A percentile compares a stretch with the other conserved stretches of the same genome.
phyloP scores from a whole-genome alignment of 805 yeast species.

The Spathaspora sp. region DNA sequence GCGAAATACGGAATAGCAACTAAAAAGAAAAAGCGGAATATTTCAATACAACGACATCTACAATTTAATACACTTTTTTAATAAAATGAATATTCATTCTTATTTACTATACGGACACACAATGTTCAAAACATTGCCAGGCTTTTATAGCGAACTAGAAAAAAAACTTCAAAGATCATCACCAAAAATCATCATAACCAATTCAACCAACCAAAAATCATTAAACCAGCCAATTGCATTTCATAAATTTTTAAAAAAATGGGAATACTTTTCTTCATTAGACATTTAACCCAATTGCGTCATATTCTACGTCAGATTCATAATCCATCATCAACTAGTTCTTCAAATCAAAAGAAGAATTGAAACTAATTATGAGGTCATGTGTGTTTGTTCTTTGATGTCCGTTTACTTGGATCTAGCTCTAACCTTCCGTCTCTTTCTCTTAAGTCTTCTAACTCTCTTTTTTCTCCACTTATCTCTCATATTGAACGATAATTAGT shows the following conservation, averaged over 20 bases:
- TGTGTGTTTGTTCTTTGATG: slow-evolving; percentile 11
- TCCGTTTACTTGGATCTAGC: slow-evolving; percentile 97
- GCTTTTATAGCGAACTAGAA: slow-evolving; percentile 1
- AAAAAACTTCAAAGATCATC: not conserved
- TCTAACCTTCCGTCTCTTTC: slow-evolving; percentile 99
- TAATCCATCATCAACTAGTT: not conserved
- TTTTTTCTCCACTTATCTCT: slow-evolving; percentile 99
- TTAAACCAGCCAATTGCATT: slow-evolving; percentile 1
- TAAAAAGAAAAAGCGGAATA: not conserved
- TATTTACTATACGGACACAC: not conserved
- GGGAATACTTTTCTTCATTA: not conserved
- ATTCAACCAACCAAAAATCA: not conserved
- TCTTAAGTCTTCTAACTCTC: slow-evolving; percentile 99
- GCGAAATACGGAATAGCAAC: not conserved
- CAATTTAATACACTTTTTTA: not conserved
- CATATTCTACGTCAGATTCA: not conserved
- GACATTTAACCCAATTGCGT: not conserved
- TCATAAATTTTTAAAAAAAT: not conserved
- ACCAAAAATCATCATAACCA: not conserved
- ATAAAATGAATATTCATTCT: not conserved
- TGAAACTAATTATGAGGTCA: not conserved
- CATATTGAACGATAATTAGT: slow-evolving; percentile 49
- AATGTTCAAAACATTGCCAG: not conserved
- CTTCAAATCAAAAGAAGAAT: slow-evolving; percentile 3
- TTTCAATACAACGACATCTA: not conserved